These are phyloP conservation scores for Trichophyton benhamiae DNA, from an alignment of 2,329 filamentous ascomycete species.

Conservation along the genomic window DNA sequence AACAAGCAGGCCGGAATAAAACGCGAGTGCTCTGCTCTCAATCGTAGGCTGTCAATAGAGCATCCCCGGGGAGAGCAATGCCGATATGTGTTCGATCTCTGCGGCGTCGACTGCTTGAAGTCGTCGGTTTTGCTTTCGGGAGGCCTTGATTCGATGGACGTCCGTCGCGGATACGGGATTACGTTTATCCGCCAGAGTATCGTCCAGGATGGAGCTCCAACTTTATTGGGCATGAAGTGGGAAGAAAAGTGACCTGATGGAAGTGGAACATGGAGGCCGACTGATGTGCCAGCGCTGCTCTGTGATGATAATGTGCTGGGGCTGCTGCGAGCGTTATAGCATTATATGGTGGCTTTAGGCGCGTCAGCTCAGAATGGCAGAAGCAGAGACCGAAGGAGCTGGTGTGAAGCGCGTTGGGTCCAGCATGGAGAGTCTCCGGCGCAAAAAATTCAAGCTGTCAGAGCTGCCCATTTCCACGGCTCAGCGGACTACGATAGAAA, in stretches of 20 bases:
- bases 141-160: neutral
- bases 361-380: conserved; percentile 19
- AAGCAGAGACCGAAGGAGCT: conserved; percentile 18
- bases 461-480: conserved; percentile 48
- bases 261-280: neutral
- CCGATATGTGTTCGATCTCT: neutral
- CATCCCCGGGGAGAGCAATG: neutral
- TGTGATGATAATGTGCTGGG: neutral
- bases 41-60: neutral
- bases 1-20: neutral
- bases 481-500: conserved; percentile 48
- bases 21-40: neutral
- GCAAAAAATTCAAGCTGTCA: conserved; percentile 45
- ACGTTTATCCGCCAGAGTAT: neutral
- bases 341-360: neutral
- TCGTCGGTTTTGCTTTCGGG: neutral
- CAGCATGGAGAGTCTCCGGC: conserved; percentile 22
- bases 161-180: neutral
- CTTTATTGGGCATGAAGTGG: no score
- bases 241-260: no score
- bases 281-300: neutral
- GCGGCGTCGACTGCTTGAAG: neutral
- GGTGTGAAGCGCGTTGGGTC: conserved; percentile 20
- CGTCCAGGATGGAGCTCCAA: no score
- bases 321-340: neutral